Evolutionary conservation across 768 basidiomycete species (phyloP).

Genomic region (Sarcodon aspratus): DNA sequence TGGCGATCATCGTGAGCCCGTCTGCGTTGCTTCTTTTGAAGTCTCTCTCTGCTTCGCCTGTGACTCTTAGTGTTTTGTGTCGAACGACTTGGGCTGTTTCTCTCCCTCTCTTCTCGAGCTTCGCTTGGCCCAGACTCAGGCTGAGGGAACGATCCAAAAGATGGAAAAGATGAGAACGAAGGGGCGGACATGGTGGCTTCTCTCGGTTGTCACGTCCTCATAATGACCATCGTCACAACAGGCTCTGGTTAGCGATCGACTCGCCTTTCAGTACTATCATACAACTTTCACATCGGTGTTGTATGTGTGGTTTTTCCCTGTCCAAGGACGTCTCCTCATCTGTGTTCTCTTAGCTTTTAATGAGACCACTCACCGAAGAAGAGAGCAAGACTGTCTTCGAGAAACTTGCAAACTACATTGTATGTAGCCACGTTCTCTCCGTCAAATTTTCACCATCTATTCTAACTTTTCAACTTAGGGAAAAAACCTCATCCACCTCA

Average conservation of each 20-base stretch:
- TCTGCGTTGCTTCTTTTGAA: conserved; percentile 10
- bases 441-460: not conserved
- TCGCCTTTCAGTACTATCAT: too few relatives aligned
- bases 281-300: not conserved
- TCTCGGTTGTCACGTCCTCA: too few relatives aligned
- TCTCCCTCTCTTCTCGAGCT: not conserved
- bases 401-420: conserved; percentile 96
- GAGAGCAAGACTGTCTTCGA: conserved; percentile 95
- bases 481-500: conserved; percentile 90
- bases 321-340: not conserved
- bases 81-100: too few relatives aligned
- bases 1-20: conserved; percentile 10
- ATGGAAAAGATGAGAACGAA: conserved; percentile 48
- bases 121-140: conserved; percentile 27
- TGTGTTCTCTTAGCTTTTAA: conserved; percentile 18
- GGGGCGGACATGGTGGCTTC: conserved; percentile 27
- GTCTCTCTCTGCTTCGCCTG: conserved; percentile 8
- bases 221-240: too few relatives aligned
- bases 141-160: conserved; percentile 57
- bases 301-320: not conserved
- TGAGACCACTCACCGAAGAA: conserved; percentile 95
- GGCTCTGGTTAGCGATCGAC: not conserved
- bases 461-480: conserved; percentile 39
- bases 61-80: conserved; percentile 9
- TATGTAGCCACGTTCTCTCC: conserved; percentile 23